Percentiles rank a stretch among this genome's conserved stretches.
Conservation (phyloP, 2,329 filamentous ascomycete genomes). For the Fusarium duplospermum region DNA sequence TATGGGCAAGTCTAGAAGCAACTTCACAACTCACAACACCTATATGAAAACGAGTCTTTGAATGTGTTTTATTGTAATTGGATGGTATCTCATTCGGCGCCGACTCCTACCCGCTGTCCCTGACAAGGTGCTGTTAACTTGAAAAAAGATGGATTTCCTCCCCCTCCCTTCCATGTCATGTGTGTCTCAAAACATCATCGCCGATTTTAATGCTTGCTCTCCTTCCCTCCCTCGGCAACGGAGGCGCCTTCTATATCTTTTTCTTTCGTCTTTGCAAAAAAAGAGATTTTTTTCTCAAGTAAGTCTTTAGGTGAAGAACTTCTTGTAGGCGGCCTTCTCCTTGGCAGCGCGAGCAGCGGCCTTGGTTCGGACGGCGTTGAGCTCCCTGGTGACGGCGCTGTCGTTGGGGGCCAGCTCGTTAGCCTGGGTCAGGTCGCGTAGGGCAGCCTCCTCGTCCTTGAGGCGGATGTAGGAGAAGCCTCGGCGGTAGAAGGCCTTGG, state of each 20-base stretch:
- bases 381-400: slow-evolving; percentile 78
- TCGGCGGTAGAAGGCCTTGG: slow-evolving; percentile 89
- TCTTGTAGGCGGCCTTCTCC: slow-evolving; percentile 93
- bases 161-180: slow-evolving; percentile 7
- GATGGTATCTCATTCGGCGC: slow-evolving; percentile 46
- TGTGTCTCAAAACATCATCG: slow-evolving; percentile 12
- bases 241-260: slow-evolving; percentile 17
- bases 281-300: not conserved
- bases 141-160: slow-evolving; percentile 40
- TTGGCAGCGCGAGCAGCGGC: slow-evolving; percentile 80
- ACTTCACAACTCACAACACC: not conserved
- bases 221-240: slow-evolving; percentile 6
- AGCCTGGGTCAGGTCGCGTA: slow-evolving; percentile 81
- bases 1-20: not conserved
- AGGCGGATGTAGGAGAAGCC: slow-evolving; percentile 79
- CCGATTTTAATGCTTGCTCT: slow-evolving; percentile 29
- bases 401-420: slow-evolving; percentile 81
- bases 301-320: slow-evolving; percentile 76
- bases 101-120: slow-evolving; percentile 45
- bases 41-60: not conserved
- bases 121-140: slow-evolving; percentile 35
- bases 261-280: not conserved
- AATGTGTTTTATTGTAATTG: slow-evolving; percentile 39
- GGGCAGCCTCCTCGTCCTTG: slow-evolving; percentile 87
- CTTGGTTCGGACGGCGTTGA: slow-evolving; percentile 81